Evolutionary conservation across 441 rosid genomes (phyloP).

Genomic region (Populus hybrid): DNA sequence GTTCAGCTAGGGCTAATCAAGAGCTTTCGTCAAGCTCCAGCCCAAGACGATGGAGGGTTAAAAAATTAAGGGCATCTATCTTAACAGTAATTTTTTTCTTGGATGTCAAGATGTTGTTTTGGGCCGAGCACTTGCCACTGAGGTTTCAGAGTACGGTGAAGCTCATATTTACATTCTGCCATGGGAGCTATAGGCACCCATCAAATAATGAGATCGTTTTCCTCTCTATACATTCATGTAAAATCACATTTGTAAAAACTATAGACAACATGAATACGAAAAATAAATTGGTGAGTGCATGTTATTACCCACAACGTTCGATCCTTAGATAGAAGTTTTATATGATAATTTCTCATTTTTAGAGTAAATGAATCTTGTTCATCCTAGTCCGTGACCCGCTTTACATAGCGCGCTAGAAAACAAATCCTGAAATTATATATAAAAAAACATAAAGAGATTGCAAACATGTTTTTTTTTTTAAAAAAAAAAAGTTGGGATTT

Average conservation of each 20-base stretch:
- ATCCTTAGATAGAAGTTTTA: background rate
- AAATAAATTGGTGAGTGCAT: background rate
- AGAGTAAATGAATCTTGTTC: background rate
- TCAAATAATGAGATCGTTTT: background rate
- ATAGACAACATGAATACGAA: background rate
- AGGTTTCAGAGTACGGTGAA: too few relatives aligned
- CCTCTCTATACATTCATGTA: background rate
- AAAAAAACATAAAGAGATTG: too few relatives aligned
- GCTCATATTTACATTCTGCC: too few relatives aligned
- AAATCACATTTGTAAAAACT: too few relatives aligned
- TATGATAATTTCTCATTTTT: background rate
- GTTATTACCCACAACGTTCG: background rate
- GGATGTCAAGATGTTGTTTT: background rate
- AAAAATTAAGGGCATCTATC: background rate
- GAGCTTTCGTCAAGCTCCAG: background rate
- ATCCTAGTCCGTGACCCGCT: too few relatives aligned
- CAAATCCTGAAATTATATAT: too few relatives aligned
- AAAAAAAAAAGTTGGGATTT: too few relatives aligned
- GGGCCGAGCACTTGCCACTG: background rate
- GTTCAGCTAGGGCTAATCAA: background rate
- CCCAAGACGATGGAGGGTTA: background rate
- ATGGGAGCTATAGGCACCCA: background rate
- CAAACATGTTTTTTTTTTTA: too few relatives aligned
- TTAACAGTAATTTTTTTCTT: too few relatives aligned
- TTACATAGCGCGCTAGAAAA: rapidly evolving